Conservation (phyloP, 148 eudicot genomes). For the Polygonum aviculare region DNA sequence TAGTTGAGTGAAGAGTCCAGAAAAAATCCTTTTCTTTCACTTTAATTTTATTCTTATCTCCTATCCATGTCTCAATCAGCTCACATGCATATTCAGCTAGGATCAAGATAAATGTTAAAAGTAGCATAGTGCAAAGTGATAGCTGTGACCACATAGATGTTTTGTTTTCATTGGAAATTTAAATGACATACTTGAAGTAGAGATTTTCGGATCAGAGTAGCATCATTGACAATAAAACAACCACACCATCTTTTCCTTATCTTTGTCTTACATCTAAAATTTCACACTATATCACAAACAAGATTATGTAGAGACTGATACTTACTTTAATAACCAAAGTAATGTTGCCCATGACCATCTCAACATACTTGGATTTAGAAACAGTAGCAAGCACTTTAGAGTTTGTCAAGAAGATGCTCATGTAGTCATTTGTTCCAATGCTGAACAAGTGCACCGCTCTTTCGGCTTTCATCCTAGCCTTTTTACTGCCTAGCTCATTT, state of each 20-base stretch:
- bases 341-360: conserved; percentile 24
- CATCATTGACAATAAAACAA: neutral
- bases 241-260: neutral
- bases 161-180: neutral
- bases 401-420: conserved; percentile 8
- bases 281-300: neutral
- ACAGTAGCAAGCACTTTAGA: neutral
- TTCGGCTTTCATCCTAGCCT: conserved; percentile 21
- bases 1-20: neutral
- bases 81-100: neutral
- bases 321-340: conserved; percentile 19
- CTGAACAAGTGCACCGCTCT: conserved; percentile 39
- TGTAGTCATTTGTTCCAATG: conserved; percentile 41
- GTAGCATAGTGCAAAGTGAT: neutral
- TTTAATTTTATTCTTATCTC: neutral
- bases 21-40: neutral
- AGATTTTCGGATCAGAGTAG: neutral
- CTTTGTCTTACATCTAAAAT: neutral
- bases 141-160: neutral
- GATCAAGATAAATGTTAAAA: neutral
- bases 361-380: conserved; percentile 6
- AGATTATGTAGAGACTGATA: neutral
- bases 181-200: no score
- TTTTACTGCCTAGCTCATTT: conserved; percentile 22
- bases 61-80: neutral